Conservation (phyloP, 352 stramenopile genomes). For the Phytophthora lateralis region DNA sequence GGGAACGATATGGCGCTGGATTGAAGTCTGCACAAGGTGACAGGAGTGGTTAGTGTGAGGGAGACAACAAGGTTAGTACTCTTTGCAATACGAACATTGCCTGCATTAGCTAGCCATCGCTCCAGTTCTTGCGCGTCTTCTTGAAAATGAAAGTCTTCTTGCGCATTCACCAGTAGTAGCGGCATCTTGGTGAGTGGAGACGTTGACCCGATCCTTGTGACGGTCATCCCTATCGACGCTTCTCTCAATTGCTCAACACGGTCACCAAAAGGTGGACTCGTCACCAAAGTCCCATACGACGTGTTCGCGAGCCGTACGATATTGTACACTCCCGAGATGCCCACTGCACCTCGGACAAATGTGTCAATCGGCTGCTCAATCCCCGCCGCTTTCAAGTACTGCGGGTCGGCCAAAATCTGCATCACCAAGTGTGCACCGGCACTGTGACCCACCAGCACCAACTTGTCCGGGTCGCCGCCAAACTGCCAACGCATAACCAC, state of each 20-base stretch:
- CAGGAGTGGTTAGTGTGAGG: conserved; percentile 9
- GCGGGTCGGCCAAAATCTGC: conserved; percentile 65
- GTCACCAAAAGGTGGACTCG: conserved; percentile 73
- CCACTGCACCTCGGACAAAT: conserved; percentile 62
- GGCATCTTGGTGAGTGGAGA: conserved; percentile 61
- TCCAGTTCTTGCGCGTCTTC: conserved; percentile 73
- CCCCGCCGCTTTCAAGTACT: conserved; percentile 47
- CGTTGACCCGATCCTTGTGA: conserved; percentile 38
- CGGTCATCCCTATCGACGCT: conserved; percentile 58
- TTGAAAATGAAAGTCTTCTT: conserved; percentile 85
- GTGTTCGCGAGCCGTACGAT: conserved; percentile 81
- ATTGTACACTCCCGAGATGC: conserved; percentile 88
- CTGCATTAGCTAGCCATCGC: conserved; percentile 55
- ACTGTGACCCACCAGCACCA: conserved; percentile 77
- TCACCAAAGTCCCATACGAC: conserved; percentile 66
- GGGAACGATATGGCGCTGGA: conserved; percentile 51
- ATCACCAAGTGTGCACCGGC: conserved; percentile 82
- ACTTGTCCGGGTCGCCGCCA: conserved; percentile 61
- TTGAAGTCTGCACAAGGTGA: conserved; percentile 25
- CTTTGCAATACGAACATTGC: conserved; percentile 47
- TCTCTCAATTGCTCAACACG: conserved; percentile 71
- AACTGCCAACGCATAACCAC: conserved; percentile 45
- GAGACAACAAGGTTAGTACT: neutral
- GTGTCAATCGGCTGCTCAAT: conserved; percentile 36
- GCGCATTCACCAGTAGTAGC: conserved; percentile 64